Percentiles rank a stretch among this genome's conserved stretches.
Evolutionary conservation across 2,329 filamentous ascomycete genomes (phyloP).

Genomic region (Diaporthe caulivora): DNA sequence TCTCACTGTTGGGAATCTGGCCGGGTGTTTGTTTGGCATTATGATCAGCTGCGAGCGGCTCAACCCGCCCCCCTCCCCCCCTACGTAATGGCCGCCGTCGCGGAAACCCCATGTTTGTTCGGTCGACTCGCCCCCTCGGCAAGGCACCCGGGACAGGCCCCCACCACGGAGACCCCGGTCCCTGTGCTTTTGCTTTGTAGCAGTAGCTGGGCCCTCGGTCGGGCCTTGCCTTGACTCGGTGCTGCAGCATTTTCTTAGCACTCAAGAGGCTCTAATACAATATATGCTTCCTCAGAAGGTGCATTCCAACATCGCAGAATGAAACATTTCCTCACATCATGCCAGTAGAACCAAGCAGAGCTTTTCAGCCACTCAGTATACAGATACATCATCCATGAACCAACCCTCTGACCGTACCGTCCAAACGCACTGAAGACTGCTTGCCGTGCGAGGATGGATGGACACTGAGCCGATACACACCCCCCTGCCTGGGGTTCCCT

Average conservation of each 20-base stretch:
- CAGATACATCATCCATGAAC: too few relatives aligned
- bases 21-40: slow-evolving; percentile 18
- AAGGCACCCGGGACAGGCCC: neutral
- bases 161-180: slow-evolving; percentile 26
- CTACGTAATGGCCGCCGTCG: slow-evolving; percentile 31
- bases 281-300: neutral
- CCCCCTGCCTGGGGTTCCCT: neutral
- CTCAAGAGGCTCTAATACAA: neutral
- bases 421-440: too few relatives aligned
- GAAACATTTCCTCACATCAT: too few relatives aligned
- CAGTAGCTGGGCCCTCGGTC: too few relatives aligned
- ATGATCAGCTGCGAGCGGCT: slow-evolving; percentile 27
- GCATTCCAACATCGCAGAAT: neutral
- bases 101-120: slow-evolving; percentile 27
- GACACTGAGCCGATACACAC: neutral
- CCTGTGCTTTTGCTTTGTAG: neutral
- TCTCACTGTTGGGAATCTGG: slow-evolving; percentile 3
- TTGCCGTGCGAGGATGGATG: neutral
- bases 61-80: neutral
- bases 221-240: neutral
- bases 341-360: too few relatives aligned
- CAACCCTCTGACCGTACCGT: neutral
- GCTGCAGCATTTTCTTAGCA: neutral
- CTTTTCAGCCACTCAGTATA: neutral
- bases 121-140: slow-evolving; percentile 14